phyloP scores from a whole-genome alignment of 2,329 filamentous ascomycete species.

The Hypoxylon sp. region DNA sequence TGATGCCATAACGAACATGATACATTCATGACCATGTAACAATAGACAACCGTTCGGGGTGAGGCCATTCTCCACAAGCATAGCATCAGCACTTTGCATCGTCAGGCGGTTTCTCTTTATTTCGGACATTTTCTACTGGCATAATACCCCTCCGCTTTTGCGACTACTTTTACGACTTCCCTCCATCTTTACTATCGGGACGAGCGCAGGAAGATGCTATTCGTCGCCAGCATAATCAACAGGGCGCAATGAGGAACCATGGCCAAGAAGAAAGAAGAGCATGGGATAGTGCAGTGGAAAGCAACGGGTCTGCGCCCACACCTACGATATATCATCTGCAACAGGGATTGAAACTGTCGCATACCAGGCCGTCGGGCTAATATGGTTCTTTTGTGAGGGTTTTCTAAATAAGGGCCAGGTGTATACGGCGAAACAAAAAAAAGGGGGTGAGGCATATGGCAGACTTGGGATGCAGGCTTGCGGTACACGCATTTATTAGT shows the following conservation, averaged over 20 bases:
- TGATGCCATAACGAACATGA: slow-evolving; percentile 47
- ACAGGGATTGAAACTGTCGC: slow-evolving; percentile 2
- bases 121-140: slow-evolving; percentile 11
- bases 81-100: slow-evolving; percentile 38
- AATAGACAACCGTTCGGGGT: slow-evolving; percentile 40
- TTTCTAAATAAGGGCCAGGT: slow-evolving; percentile 2
- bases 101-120: slow-evolving; percentile 38
- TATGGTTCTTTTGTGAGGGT: slow-evolving; percentile 15
- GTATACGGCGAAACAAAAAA: not conserved
- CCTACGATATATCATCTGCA: not conserved
- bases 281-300: slow-evolving; percentile 10
- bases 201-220: slow-evolving; percentile 14
- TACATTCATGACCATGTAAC: slow-evolving; percentile 46
- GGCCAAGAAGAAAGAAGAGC: slow-evolving; percentile 6
- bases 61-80: slow-evolving; percentile 30
- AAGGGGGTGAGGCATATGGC: slow-evolving; percentile 14
- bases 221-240: slow-evolving; percentile 19
- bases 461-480: slow-evolving; percentile 8
- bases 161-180: slow-evolving; percentile 29
- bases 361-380: slow-evolving; percentile 14
- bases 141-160: slow-evolving; percentile 30
- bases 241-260: slow-evolving; percentile 11
- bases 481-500: slow-evolving; percentile 24
- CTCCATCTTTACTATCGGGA: slow-evolving; percentile 13
- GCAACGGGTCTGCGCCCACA: not conserved